Evolutionary conservation across 345 rosid genomes (phyloP).

Genomic region (Linum usitatissimum): DNA sequence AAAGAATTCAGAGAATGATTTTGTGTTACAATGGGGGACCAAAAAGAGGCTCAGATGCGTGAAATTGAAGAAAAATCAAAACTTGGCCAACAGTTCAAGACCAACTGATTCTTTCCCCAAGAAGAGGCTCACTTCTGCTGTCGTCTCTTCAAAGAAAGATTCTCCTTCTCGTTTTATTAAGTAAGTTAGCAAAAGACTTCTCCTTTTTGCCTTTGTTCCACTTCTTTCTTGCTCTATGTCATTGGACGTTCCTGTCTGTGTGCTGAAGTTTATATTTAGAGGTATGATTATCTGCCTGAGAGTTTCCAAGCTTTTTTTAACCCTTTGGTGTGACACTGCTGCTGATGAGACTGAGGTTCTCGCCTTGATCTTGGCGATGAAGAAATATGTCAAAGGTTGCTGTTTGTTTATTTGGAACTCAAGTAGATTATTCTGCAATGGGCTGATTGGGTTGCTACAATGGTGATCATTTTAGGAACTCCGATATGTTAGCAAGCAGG

Average conservation of each 20-base stretch:
- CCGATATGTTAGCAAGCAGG: conserved; percentile 35
- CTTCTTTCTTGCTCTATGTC: not conserved
- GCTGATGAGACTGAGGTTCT: no score
- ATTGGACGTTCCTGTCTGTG: not conserved
- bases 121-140: conserved; percentile 43
- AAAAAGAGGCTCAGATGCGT: conserved; percentile 77
- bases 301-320: not conserved
- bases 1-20: conserved; percentile 60
- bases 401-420: not conserved
- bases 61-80: conserved; percentile 58
- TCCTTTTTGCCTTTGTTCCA: not conserved
- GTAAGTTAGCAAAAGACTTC: conserved; percentile 24
- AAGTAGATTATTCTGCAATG: not conserved
- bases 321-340: no score
- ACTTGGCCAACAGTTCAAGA: conserved; percentile 32
- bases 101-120: conserved; percentile 35
- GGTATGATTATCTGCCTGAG: not conserved
- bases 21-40: conserved; percentile 86
- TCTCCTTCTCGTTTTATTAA: conserved; percentile 44
- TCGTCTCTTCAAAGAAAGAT: conserved; percentile 36
- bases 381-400: no score
- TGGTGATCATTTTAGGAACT: conserved; percentile 28
- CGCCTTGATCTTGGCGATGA: not conserved
- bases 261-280: not conserved
- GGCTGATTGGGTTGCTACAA: not conserved